These are phyloP conservation scores for Tausonia pullulans DNA, from an alignment of 1,284 basidiomycete genomes.

Conservation along the genomic window DNA sequence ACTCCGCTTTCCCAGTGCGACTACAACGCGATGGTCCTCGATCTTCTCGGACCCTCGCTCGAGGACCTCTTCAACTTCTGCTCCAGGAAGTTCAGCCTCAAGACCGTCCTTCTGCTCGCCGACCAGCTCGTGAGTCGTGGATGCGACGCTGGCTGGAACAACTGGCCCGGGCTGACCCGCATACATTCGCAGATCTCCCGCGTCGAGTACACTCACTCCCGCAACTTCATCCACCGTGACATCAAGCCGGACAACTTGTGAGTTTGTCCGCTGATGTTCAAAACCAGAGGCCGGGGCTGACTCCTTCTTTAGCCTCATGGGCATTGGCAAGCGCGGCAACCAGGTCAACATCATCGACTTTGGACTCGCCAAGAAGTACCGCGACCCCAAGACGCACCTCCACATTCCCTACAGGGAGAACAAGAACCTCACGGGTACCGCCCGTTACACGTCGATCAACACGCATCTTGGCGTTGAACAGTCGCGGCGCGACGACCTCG, in stretches of 20 bases:
- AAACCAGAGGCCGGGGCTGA: no score
- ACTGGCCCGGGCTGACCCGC: background rate
- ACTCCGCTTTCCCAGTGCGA: slow-evolving; percentile 48
- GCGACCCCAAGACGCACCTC: slow-evolving; percentile 97
- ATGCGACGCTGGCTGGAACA: background rate
- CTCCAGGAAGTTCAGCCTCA: slow-evolving; percentile 94
- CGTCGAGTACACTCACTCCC: slow-evolving; percentile 97
- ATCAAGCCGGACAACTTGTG: slow-evolving; percentile 54
- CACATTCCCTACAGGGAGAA: slow-evolving; percentile 99
- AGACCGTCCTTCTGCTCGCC: slow-evolving; percentile 92
- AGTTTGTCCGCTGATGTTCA: background rate
- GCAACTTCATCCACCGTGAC: slow-evolving; percentile 99
- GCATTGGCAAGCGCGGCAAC: slow-evolving; percentile 97
- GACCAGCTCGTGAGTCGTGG: slow-evolving; percentile 71
- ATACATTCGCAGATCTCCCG: slow-evolving; percentile 67
- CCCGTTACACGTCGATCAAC: slow-evolving; percentile 98
- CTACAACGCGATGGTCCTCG: slow-evolving; percentile 99
- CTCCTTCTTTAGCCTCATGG: slow-evolving; percentile 55
- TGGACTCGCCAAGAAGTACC: slow-evolving; percentile 98
- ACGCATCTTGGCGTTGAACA: slow-evolving; percentile 97
- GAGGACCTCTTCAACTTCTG: slow-evolving; percentile 99
- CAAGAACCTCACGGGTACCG: slow-evolving; percentile 98
- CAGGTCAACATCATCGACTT: slow-evolving; percentile 99
- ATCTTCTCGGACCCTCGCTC: slow-evolving; percentile 90
- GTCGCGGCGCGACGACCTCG: slow-evolving; percentile 88